Base-by-base conservation (phyloP, 257 asterid species). In the Petrea volubilis region DNA sequence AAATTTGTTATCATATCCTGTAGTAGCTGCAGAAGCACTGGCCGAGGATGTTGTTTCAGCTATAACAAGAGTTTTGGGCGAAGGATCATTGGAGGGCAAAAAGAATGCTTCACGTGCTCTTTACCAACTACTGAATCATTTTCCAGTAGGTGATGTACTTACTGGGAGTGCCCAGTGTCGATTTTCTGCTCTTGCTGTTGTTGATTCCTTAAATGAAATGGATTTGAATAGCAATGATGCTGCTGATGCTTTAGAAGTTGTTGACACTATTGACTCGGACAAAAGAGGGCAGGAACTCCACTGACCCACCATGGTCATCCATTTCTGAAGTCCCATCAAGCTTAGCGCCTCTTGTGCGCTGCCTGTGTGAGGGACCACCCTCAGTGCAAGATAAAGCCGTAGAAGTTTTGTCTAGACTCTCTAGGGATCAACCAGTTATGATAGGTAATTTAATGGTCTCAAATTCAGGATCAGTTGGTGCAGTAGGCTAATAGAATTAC, bases 21-120 rank as follows among this genome's bases (percentile, higher is more conserved):
- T 81, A 41, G 70, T 89, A 66, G 98, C 98, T 73, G 81, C 88
- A 17, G 96, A 86, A 80, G 96, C 98, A 27, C 74, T 92, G 72
- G 86, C 82, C 58, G 98, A 86, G 86, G 94, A 92, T 81, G 86
- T 92, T 74, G 85, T 88, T 79, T 83, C 93, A 40, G 89, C 98
- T 72, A 79, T 92, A 78, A 85, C 80, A 50, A 84, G 88, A 79
- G 86, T 85, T 64, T 60, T 92, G 68, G 92, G 86, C 56, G 96
- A 92, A 80, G 92, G 96, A 63, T 86, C 92, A 17, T 29, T 76
- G 13, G 91, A 85, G 65, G 98, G 98, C 47, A 88, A 88, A 80
- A 86, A 68, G 82, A 83, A 84, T 58, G 91, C 97, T 29, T 75
- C 90, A n/a, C 79, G 92, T 76, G 95, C 93, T 70, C 94, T 92